These are phyloP conservation scores for Globisporangium acanthophoron DNA, from an alignment of 352 stramenopile species.

Conservation along the genomic window DNA sequence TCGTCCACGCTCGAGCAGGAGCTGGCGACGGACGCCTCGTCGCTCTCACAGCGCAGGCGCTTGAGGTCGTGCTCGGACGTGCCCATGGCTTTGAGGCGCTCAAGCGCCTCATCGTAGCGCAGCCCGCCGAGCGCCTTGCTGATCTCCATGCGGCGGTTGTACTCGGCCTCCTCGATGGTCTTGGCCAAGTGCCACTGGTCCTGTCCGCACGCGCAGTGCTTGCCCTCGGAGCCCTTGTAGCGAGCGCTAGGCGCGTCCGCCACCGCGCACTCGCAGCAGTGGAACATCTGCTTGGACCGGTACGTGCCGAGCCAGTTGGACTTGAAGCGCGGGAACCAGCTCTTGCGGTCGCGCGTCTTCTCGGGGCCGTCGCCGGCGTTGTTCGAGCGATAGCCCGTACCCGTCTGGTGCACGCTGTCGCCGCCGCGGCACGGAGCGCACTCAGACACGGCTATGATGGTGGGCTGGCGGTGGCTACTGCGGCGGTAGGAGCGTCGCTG, in stretches of 20 bases:
- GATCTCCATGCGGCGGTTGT: constrained; percentile 82
- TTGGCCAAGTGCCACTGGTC: constrained; percentile 85
- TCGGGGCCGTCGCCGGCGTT: constrained; percentile 72
- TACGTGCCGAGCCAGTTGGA: constrained; percentile 85
- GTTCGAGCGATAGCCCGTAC: constrained; percentile 63
- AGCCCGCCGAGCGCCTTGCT: constrained; percentile 74
- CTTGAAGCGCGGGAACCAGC: constrained; percentile 86
- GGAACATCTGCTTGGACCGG: constrained; percentile 84
- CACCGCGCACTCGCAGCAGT: constrained; percentile 78
- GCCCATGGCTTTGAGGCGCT: constrained; percentile 54
- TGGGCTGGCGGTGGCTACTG: not conserved
- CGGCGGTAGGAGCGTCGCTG: not conserved
- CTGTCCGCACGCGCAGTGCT: constrained; percentile 73
- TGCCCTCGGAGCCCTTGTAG: constrained; percentile 78
- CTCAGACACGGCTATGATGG: not conserved
- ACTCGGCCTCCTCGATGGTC: constrained; percentile 74
- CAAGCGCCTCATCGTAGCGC: constrained; percentile 76
- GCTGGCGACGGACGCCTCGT: constrained; percentile 22
- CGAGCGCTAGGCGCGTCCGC: constrained; percentile 28
- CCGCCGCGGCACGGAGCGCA: not conserved
- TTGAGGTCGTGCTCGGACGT: constrained; percentile 57
- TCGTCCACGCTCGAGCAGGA: constrained; percentile 15
- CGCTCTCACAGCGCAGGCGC: constrained; percentile 31
- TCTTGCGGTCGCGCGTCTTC: constrained; percentile 84
- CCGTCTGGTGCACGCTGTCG: constrained; percentile 53